Percentiles rank a stretch among this genome's conserved stretches.
These are phyloP conservation scores for Debaryomycetaceae sp. DNA, from an alignment of 1,139 yeast genomes.

Conservation along the genomic window DNA sequence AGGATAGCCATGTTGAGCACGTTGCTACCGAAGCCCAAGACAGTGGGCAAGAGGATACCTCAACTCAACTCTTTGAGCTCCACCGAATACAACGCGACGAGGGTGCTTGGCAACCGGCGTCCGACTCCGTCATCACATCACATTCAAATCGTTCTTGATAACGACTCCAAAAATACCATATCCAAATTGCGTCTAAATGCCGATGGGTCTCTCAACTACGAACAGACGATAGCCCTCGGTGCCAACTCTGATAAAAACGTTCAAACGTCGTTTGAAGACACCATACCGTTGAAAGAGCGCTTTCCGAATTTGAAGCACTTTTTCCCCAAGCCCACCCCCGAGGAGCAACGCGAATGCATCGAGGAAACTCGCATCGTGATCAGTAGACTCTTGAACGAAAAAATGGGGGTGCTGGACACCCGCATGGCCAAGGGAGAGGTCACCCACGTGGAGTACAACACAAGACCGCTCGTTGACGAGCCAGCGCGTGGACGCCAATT, in stretches of 20 bases:
- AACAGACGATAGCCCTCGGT: conserved; percentile 21
- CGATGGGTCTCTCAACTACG: conserved; percentile 28
- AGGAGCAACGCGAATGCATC: conserved; percentile 20
- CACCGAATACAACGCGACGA: too few relatives aligned
- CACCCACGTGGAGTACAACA: conserved; percentile 18
- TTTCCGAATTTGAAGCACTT: conserved; percentile 38
- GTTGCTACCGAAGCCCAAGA: conserved; percentile 7
- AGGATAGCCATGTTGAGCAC: conserved; percentile 8
- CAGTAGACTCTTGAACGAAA: conserved; percentile 17
- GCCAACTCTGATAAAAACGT: conserved; percentile 12
- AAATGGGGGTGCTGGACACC: conserved; percentile 14
- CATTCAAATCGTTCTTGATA: conserved; percentile 4
- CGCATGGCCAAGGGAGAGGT: conserved; percentile 13
- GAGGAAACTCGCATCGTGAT: conserved; percentile 28
- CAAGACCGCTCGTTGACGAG: conserved; percentile 13
- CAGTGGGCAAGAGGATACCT: conserved; percentile 3
- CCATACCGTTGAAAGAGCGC: conserved; percentile 37
- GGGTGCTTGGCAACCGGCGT: too few relatives aligned
- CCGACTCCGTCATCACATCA: conserved; percentile 2
- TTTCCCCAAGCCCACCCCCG: conserved; percentile 32
- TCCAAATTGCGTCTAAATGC: conserved; percentile 20
- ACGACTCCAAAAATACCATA: conserved; percentile 8
- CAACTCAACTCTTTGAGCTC: too few relatives aligned
- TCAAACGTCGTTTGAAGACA: conserved; percentile 33
- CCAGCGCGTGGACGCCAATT: conserved; percentile 21